Evolutionary conservation across 768 basidiomycete genomes (phyloP), one percentile per base, ranked within the genome.

Genomic region (Pisolithus orientalis): DNA sequence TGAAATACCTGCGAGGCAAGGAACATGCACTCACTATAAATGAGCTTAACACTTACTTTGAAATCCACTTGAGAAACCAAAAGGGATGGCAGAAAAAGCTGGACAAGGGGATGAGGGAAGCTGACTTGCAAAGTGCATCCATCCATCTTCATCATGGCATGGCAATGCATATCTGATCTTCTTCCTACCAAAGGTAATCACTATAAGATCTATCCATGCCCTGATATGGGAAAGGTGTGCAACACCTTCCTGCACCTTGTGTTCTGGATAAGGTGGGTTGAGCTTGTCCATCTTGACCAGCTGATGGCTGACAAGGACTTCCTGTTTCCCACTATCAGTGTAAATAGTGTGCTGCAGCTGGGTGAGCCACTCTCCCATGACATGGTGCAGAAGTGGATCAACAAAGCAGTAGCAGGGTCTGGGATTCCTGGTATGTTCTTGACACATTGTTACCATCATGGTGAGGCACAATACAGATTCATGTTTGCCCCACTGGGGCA

Each of bases 401-500:
- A 61, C 6, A 57, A 57, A 21, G 45, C 60, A 39, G 44, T 52
- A 0, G 52, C 57, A 0, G 55, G 54, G 0, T 53, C 47, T 42
- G 39, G 39, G 6, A 48, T 53, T 8, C n/a, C 32, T 29, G 59
- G 60, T 6, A 57, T 51, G 38, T 58, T 55, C 44, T 64, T 52
- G 1, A 68, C 62, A 0, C 66, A 68, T 46, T 67, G 63, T 31
- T 66, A 63, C 48, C 57, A 55, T n/a, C 53, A 50, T 1, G 62
- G 63, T 10, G 65, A 63, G n/a, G 61, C 65, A 32, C 66, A 65
- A 37, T 65, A 65, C 47, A 56, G 54, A 7, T 66, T 65, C 46
- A 58, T 65, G 60, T 67, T 57, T 52, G 71, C 71, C 4, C 73
- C 68, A 0, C 11, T 68, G 4, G 64, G 66, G 0, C 48, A 69